Evolutionary conservation across 106 monocot species (phyloP).

Genomic region (Apostasia shenzhenica): DNA sequence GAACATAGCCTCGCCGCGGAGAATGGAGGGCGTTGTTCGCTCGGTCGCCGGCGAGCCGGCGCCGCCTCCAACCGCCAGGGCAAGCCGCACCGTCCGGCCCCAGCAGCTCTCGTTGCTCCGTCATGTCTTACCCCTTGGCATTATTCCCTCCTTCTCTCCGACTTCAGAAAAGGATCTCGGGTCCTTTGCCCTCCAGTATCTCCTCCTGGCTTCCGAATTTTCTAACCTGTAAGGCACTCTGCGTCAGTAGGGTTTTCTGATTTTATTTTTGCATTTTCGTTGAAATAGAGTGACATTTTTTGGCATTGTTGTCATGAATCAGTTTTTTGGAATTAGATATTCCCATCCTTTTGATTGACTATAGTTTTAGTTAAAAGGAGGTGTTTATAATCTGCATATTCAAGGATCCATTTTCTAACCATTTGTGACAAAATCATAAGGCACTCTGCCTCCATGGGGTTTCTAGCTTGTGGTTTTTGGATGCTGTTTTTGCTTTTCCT

Average conservation of each 20-base stretch:
- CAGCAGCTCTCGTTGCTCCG: conserved; percentile 58
- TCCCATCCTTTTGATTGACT: no score
- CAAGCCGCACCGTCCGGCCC: conserved; percentile 42
- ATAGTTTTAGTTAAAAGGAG: no score
- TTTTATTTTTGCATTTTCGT: not conserved
- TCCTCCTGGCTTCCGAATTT: conserved; percentile 29
- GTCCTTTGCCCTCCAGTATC: conserved; percentile 54
- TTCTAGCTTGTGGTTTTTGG: no score
- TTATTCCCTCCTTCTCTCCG: conserved; percentile 54
- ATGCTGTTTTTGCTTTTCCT: no score
- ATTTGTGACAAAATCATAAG: no score
- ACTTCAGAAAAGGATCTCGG: conserved; percentile 36
- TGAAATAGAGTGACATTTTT: no score
- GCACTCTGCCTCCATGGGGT: no score
- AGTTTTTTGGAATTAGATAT: no score
- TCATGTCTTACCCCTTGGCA: conserved; percentile 52
- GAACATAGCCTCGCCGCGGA: conserved; percentile 30
- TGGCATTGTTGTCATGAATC: no score
- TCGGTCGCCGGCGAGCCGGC: conserved; percentile 48
- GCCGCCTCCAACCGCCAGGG: conserved; percentile 33
- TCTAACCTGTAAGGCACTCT: conserved; percentile 30
- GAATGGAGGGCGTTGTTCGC: conserved; percentile 37
- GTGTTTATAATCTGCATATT: no score
- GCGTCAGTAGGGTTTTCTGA: not conserved
- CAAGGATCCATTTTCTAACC: no score